phyloP scores from a whole-genome alignment of 2,329 filamentous ascomycete genomes.

The Zasmidium cellare region DNA sequence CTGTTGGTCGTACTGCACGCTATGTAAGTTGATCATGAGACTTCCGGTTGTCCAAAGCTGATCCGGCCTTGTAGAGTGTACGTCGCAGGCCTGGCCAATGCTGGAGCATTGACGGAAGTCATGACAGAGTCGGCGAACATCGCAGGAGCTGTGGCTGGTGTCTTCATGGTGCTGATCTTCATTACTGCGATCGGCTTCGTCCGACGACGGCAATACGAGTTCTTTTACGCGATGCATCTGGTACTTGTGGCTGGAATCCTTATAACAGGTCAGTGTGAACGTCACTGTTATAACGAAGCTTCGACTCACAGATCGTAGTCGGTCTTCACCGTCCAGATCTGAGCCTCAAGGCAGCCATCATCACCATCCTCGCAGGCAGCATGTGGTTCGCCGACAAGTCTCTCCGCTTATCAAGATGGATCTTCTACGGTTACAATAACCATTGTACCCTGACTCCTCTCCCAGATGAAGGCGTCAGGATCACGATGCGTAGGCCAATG shows the following conservation, averaged over 20 bases:
- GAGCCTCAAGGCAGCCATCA: conserved; percentile 18
- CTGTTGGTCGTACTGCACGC: conserved; percentile 23
- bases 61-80: conserved; percentile 11
- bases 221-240: conserved; percentile 26
- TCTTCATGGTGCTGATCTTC: conserved; percentile 24
- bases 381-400: conserved; percentile 23
- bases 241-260: conserved; percentile 20
- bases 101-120: conserved; percentile 13
- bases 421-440: conserved; percentile 20
- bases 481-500: conserved; percentile 19
- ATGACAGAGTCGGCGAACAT: conserved; percentile 14
- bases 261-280: conserved; percentile 18
- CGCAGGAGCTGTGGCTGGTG: conserved; percentile 22
- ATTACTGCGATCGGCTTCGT: conserved; percentile 22
- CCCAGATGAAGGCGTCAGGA: conserved; percentile 17
- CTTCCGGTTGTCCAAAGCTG: background rate
- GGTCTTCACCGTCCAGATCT: conserved; percentile 26
- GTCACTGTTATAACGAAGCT: too few species aligned
- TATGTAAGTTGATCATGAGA: conserved; percentile 13
- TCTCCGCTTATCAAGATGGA: conserved; percentile 18
- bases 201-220: conserved; percentile 25
- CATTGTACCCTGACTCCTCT: conserved; percentile 23
- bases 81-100: conserved; percentile 14
- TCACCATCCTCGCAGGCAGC: conserved; percentile 18
- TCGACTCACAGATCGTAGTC: conserved; percentile 7